Percentiles rank a stretch among this genome's conserved stretches.
Evolutionary conservation across 805 yeast species (phyloP).

Genomic region (Sungouiozyma ichnusensis): DNA sequence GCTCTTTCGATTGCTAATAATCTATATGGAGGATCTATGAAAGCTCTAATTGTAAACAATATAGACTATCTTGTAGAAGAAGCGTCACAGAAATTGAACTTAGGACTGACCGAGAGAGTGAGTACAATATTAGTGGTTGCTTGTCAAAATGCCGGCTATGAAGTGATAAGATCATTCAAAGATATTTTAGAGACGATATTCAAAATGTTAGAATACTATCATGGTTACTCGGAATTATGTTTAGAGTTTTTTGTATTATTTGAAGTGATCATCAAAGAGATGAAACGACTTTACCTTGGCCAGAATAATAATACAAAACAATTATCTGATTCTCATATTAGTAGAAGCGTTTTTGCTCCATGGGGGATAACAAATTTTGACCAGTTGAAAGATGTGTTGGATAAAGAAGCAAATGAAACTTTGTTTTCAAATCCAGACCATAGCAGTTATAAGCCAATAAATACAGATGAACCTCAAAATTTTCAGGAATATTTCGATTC

Average conservation of each 20-base stretch:
- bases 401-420: slow-evolving; percentile 18
- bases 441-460: background rate
- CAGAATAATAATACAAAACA: slow-evolving; percentile 15
- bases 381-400: slow-evolving; percentile 37
- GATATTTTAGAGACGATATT: slow-evolving; percentile 72
- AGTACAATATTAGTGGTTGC: slow-evolving; percentile 61
- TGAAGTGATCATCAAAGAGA: slow-evolving; percentile 44
- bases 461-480: slow-evolving; percentile 20
- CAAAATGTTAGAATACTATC: slow-evolving; percentile 69
- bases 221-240: slow-evolving; percentile 65
- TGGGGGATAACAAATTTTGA: slow-evolving; percentile 47
- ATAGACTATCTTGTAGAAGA: slow-evolving; percentile 75
- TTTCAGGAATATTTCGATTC: slow-evolving; percentile 31
- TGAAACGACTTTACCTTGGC: slow-evolving; percentile 31
- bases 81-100: slow-evolving; percentile 57
- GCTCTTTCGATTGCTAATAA: slow-evolving; percentile 39
- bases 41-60: slow-evolving; percentile 48
- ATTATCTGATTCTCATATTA: slow-evolving; percentile 10
- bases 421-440: slow-evolving; percentile 14
- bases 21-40: slow-evolving; percentile 48
- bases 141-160: slow-evolving; percentile 58
- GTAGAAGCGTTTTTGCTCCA: slow-evolving; percentile 33
- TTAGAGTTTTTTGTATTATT: slow-evolving; percentile 68
- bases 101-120: slow-evolving; percentile 64
- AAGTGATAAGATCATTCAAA: slow-evolving; percentile 50